phyloP scores from a whole-genome alignment of 805 yeast species.

The Nakazawaea holstii region DNA sequence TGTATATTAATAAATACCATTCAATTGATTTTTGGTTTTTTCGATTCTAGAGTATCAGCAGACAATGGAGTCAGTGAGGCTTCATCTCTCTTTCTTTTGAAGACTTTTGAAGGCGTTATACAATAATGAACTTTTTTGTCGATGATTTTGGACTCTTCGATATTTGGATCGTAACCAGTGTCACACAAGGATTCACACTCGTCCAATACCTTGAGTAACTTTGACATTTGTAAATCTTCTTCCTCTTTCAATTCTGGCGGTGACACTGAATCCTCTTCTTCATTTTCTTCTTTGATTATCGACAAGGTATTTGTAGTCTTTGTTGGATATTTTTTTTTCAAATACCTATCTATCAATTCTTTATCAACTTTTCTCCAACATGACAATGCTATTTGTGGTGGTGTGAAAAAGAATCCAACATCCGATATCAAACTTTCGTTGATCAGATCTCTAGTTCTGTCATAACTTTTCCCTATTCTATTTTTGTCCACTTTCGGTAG shows the following conservation, averaged over 20 bases:
- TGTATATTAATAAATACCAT: neutral
- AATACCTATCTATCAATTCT: slow-evolving; percentile 58
- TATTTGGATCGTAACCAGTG: slow-evolving; percentile 37
- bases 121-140: slow-evolving; percentile 62
- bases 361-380: slow-evolving; percentile 67
- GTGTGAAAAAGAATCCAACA: slow-evolving; percentile 72
- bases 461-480: slow-evolving; percentile 64
- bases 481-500: slow-evolving; percentile 45
- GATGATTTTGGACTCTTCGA: slow-evolving; percentile 57
- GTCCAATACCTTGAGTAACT: slow-evolving; percentile 38
- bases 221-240: slow-evolving; percentile 31
- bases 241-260: slow-evolving; percentile 1
- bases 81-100: slow-evolving; percentile 11
- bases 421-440: slow-evolving; percentile 73
- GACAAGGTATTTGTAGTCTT: slow-evolving; percentile 13
- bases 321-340: slow-evolving; percentile 51
- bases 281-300: slow-evolving; percentile 10
- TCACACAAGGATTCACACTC: slow-evolving; percentile 45
- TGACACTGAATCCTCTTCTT: slow-evolving; percentile 12
- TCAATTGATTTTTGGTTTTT: slow-evolving; percentile 17
- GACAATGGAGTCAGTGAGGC: slow-evolving; percentile 1
- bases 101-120: slow-evolving; percentile 42
- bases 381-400: slow-evolving; percentile 94
- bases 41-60: slow-evolving; percentile 12
- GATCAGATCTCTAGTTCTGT: slow-evolving; percentile 58